Percentiles rank a stretch among this genome's conserved stretches.
phyloP scores from a whole-genome alignment of 1,284 basidiomycete genomes.

The Pseudozyma thailandica region DNA sequence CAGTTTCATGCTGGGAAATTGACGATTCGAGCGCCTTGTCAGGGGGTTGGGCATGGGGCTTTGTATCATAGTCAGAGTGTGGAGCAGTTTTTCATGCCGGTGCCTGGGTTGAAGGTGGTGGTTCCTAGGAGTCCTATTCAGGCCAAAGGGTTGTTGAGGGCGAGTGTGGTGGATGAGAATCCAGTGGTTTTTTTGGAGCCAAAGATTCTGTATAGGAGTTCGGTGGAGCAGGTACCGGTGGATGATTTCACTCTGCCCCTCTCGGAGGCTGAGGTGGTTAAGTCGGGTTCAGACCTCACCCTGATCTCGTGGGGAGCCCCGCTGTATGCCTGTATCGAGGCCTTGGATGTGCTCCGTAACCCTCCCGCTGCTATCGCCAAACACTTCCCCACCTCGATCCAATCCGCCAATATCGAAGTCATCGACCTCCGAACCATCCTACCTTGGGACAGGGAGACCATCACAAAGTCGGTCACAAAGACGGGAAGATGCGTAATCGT shows the following conservation, averaged over 20 bases:
- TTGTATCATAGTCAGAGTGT: conserved; percentile 94
- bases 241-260: conserved; percentile 87
- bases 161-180: conserved; percentile 88
- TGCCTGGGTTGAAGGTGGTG: conserved; percentile 88
- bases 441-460: conserved; percentile 83
- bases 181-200: conserved; percentile 95
- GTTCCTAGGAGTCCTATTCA: conserved; percentile 92
- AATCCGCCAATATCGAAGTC: conserved; percentile 81
- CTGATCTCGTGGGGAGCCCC: conserved; percentile 91
- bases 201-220: conserved; percentile 85
- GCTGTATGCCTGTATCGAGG: conserved; percentile 86
- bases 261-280: conserved; percentile 79
- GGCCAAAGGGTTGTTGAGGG: conserved; percentile 87
- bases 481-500: conserved; percentile 62
- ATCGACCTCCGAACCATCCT: conserved; percentile 90
- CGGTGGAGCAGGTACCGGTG: conserved; percentile 90
- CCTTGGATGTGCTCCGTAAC: conserved; percentile 75
- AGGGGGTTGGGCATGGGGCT: conserved; percentile 71
- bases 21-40: conserved; percentile 77
- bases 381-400: conserved; percentile 78
- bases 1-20: conserved; percentile 83
- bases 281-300: conserved; percentile 82
- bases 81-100: conserved; percentile 88
- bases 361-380: conserved; percentile 77
- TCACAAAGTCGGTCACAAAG: conserved; percentile 49